Conservation (phyloP, 2,329 filamentous ascomycete species). For the Colletotrichum siamense region DNA sequence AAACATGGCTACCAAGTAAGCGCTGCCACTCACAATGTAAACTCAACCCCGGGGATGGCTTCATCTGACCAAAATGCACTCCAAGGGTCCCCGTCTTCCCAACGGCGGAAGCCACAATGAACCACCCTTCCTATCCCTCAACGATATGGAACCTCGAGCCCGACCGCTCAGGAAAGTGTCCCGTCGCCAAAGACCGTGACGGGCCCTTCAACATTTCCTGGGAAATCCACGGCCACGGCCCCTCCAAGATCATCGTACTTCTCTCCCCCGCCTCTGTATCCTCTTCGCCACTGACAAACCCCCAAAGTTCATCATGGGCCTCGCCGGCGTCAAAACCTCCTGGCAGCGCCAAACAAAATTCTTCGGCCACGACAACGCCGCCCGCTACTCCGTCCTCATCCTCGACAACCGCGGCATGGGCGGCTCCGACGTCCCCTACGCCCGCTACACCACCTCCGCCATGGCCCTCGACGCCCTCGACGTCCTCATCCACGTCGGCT, state of each 20-base stretch:
- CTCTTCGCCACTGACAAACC: not conserved
- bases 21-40: not conserved
- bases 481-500: conserved; percentile 71
- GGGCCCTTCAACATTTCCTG: conserved; percentile 79
- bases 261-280: too few species aligned
- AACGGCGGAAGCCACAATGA: conserved; percentile 62
- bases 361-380: conserved; percentile 75
- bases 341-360: conserved; percentile 87
- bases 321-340: conserved; percentile 69
- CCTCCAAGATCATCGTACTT: conserved; percentile 72
- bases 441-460: conserved; percentile 80
- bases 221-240: conserved; percentile 80
- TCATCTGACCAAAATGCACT: not conserved
- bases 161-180: conserved; percentile 61
- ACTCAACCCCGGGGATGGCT: not conserved
- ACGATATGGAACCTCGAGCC: conserved; percentile 75
- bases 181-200: conserved; percentile 73
- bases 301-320: conserved; percentile 74
- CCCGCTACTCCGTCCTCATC: conserved; percentile 75
- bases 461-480: conserved; percentile 84
- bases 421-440: conserved; percentile 76
- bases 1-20: conserved; percentile 11
- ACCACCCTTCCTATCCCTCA: conserved; percentile 71
- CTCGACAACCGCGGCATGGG: conserved; percentile 89
- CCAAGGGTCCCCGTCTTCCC: conserved; percentile 32